These are phyloP conservation scores for Penicillium sp. DNA, from an alignment of 2,329 filamentous ascomycete species.

Conservation along the genomic window DNA sequence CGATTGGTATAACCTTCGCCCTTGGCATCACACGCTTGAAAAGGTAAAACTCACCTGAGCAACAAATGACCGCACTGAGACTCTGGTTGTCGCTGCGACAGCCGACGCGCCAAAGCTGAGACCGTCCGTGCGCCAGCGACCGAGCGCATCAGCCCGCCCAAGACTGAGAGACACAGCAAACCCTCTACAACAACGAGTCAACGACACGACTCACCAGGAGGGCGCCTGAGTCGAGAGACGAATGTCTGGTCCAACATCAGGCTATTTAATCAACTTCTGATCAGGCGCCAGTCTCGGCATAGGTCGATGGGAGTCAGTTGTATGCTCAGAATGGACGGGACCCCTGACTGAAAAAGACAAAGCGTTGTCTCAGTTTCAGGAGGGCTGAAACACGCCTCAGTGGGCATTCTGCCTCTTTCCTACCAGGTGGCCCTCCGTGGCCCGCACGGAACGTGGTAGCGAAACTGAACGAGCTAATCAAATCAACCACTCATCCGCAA, in stretches of 20 bases:
- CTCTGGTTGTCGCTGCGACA: background rate
- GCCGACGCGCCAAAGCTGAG: background rate
- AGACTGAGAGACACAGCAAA: background rate
- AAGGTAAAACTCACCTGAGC: background rate
- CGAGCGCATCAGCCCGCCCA: background rate
- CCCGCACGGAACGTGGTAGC: constrained; percentile 17
- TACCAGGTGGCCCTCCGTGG: constrained; percentile 1
- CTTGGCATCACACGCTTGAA: background rate
- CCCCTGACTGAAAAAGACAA: constrained; percentile 3
- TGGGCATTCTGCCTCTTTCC: background rate
- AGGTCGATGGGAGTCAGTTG: background rate
- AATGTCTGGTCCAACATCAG: background rate
- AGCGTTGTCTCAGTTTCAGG: constrained; percentile 12
- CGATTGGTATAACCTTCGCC: background rate
- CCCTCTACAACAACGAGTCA: background rate
- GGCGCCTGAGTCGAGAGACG: background rate
- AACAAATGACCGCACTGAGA: background rate
- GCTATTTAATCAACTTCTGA: background rate
- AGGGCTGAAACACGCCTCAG: constrained; percentile 20
- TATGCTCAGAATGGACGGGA: background rate
- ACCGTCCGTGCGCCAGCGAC: constrained; percentile 1
- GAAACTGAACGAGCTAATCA: constrained; percentile 17
- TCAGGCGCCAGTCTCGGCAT: background rate
- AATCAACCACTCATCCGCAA: constrained; percentile 23
- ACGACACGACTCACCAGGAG: background rate